phyloP scores from a whole-genome alignment of 148 eudicot genomes.

The Camellia lanceoleosa region DNA sequence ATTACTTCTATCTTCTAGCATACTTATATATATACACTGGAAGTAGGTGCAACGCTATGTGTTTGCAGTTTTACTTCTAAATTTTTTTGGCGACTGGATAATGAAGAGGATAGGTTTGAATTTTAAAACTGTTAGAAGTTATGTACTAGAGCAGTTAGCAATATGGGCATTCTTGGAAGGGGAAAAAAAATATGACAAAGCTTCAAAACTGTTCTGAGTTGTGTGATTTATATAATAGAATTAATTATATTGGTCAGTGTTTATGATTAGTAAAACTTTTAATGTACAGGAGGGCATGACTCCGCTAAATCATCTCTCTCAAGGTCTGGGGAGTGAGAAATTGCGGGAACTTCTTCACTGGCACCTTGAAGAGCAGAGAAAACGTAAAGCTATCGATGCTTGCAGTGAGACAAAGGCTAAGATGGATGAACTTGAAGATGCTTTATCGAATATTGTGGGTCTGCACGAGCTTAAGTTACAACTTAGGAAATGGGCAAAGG shows the following conservation, averaged over 20 bases:
- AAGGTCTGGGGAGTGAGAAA: constrained; percentile 76
- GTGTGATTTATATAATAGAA: too few species aligned
- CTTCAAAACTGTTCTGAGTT: too few species aligned
- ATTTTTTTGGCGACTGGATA: too few species aligned
- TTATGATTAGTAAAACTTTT: constrained; percentile 13
- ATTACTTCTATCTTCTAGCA: background rate
- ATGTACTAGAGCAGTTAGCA: too few species aligned
- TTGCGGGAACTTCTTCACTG: constrained; percentile 55
- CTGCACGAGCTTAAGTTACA: constrained; percentile 80
- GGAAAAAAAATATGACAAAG: too few species aligned
- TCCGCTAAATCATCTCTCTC: constrained; percentile 82
- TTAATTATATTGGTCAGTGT: background rate
- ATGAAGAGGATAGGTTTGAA: too few species aligned
- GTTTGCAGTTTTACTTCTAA: too few species aligned
- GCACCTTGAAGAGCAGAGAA: constrained; percentile 80
- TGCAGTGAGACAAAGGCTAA: constrained; percentile 90
- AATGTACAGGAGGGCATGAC: constrained; percentile 75
- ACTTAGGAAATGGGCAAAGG: constrained; percentile 92
- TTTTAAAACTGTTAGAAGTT: too few species aligned
- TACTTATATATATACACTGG: too few species aligned
- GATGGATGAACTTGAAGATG: constrained; percentile 90
- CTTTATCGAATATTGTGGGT: constrained; percentile 70
- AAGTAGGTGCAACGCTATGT: too few species aligned
- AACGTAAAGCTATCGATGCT: constrained; percentile 78
- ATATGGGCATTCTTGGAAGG: too few species aligned